These are phyloP conservation scores for Aristolochia fimbriata DNA, from an alignment of 164 flowering plant species.

Conservation along the genomic window DNA sequence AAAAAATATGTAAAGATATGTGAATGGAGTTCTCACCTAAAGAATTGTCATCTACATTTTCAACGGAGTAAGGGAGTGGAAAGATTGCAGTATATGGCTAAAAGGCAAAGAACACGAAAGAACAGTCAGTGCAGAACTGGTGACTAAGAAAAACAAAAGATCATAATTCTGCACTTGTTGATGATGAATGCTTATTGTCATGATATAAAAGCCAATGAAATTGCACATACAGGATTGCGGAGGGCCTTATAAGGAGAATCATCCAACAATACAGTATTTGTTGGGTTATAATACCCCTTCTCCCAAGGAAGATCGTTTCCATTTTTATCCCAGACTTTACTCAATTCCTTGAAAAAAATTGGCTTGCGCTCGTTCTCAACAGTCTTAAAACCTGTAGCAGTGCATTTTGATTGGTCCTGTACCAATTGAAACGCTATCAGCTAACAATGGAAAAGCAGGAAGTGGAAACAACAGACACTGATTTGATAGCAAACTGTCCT, in stretches of 20 bases:
- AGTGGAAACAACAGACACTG: neutral
- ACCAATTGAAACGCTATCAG: neutral
- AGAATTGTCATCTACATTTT: slow-evolving; percentile 37
- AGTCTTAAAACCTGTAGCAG: slow-evolving; percentile 40
- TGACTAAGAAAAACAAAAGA: neutral
- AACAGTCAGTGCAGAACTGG: neutral
- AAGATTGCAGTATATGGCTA: slow-evolving; percentile 68
- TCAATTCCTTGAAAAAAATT: slow-evolving; percentile 66
- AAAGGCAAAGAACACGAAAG: slow-evolving; percentile 2
- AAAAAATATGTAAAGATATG: neutral
- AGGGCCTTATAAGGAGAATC: slow-evolving; percentile 93
- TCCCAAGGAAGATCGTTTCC: slow-evolving; percentile 60
- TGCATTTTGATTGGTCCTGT: slow-evolving; percentile 68
- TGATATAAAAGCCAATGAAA: neutral
- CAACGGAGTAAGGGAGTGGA: slow-evolving; percentile 48
- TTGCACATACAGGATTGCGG: slow-evolving; percentile 63
- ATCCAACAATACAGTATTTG: slow-evolving; percentile 81
- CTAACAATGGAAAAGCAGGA: no score
- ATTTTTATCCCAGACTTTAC: slow-evolving; percentile 60
- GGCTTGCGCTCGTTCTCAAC: slow-evolving; percentile 59
- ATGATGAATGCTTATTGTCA: neutral
- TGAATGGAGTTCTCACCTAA: slow-evolving; percentile 42
- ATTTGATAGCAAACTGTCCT: no score
- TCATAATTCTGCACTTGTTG: no score
- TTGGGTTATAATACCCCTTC: slow-evolving; percentile 50